Percentiles rank a stretch among this genome's conserved stretches.
Conservation (phyloP, 2,329 filamentous ascomycete species). For the Fusarium napiforme region DNA sequence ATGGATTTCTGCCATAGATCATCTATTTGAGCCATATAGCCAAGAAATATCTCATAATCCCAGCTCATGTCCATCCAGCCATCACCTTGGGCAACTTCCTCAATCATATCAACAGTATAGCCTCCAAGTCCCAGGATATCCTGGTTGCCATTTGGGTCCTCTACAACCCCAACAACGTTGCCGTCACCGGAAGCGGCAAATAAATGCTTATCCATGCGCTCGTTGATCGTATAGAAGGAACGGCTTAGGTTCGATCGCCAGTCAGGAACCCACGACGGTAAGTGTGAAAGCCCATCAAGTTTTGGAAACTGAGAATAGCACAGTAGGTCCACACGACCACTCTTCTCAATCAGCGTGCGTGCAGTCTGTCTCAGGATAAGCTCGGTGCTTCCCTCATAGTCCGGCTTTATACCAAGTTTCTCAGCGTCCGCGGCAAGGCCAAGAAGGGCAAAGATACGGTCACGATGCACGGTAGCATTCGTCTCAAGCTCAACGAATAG, state of each 20-base stretch:
- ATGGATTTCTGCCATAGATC: not conserved
- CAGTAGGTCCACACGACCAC: rapidly evolving
- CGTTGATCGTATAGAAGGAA: not conserved
- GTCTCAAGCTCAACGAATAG: not conserved
- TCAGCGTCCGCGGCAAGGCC: not conserved
- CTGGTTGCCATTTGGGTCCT: rapidly evolving
- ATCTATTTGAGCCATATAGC: not conserved
- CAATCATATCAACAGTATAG: not conserved
- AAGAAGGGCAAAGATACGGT: slow-evolving; percentile 4
- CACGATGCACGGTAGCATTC: not conserved
- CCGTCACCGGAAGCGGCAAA: rapidly evolving
- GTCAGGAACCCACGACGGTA: slow-evolving; percentile 1
- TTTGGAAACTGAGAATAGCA: not conserved
- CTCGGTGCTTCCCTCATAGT: not conserved
- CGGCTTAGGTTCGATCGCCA: not conserved
- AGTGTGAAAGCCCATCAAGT: rapidly evolving
- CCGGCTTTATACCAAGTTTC: not conserved
- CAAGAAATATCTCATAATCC: not conserved
- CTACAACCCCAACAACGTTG: rapidly evolving
- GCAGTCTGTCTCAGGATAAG: not conserved
- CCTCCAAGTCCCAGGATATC: not conserved
- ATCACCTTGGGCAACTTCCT: not conserved
- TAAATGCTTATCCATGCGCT: rapidly evolving
- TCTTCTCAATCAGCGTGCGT: not conserved
- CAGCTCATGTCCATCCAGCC: not conserved